phyloP scores from a whole-genome alignment of 2,329 filamentous ascomycete species.

The Remersonia thermophila region DNA sequence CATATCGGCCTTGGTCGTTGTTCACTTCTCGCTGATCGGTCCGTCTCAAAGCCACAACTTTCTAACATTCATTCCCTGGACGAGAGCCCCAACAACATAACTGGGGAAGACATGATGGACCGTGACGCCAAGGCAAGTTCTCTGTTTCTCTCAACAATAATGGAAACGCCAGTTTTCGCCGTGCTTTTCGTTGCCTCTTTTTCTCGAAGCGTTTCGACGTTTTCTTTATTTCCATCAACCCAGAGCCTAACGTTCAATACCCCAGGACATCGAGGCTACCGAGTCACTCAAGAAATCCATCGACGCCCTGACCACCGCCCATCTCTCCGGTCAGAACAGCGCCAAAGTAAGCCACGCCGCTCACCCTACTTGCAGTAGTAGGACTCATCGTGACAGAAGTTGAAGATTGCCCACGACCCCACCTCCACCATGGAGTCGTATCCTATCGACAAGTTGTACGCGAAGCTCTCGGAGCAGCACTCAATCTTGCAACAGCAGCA shows the following conservation, averaged over 20 bases:
- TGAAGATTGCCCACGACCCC: constrained; percentile 35
- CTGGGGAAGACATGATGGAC: constrained; percentile 22
- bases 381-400: constrained; percentile 29
- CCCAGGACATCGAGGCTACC: constrained; percentile 8
- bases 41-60: no score
- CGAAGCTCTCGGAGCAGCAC: constrained; percentile 63
- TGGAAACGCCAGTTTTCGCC: no score
- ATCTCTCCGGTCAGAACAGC: constrained; percentile 41
- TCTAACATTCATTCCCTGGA: no score
- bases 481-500: constrained; percentile 46
- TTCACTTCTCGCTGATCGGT: no score
- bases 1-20: no score
- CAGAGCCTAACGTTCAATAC: not conserved
- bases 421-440: constrained; percentile 28
- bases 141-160: not conserved
- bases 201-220: no score
- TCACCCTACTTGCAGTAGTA: not conserved
- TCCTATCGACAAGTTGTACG: constrained; percentile 60
- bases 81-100: constrained; percentile 25
- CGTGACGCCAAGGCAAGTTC: constrained; percentile 22
- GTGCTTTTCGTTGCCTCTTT: no score
- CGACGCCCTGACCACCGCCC: constrained; percentile 38
- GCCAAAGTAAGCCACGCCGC: constrained; percentile 33
- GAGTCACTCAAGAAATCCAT: constrained; percentile 31
- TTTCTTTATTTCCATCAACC: not conserved